phyloP scores from a whole-genome alignment of 2,329 filamentous ascomycete genomes.

The Ceratocystis diversiconidia region DNA sequence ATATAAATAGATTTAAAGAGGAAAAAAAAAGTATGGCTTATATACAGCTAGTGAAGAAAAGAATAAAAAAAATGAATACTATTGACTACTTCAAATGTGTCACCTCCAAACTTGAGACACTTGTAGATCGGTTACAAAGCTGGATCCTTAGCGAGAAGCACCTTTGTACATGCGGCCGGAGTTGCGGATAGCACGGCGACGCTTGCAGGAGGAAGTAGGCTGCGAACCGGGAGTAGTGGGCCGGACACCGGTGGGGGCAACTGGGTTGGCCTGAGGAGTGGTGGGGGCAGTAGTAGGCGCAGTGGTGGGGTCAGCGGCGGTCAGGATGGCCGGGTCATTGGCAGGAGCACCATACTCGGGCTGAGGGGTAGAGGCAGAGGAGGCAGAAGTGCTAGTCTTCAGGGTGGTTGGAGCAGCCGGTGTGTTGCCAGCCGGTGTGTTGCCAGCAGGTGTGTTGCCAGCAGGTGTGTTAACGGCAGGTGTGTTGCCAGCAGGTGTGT shows the following conservation, averaged over 20 bases:
- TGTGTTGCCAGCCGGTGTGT: neutral
- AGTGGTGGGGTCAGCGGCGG: neutral
- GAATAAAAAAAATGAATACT: neutral
- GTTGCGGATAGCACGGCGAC: constrained; percentile 15
- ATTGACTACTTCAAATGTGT: constrained; percentile 2
- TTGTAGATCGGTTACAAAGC: no score
- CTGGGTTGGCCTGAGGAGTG: neutral
- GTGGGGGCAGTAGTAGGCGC: neutral
- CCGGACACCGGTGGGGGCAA: no score
- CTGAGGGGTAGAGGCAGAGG: neutral
- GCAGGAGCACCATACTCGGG: neutral
- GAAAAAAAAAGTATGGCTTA: neutral
- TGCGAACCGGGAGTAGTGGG: neutral
- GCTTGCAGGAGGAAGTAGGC: constrained; percentile 8
- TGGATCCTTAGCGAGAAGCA: neutral
- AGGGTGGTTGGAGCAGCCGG: neutral
- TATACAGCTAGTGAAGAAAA: neutral
- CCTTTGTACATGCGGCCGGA: constrained; percentile 11
- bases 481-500: neutral
- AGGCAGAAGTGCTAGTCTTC: neutral
- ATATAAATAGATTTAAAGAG: neutral
- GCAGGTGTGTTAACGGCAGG: neutral
- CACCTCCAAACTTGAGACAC: neutral
- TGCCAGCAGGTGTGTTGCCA: neutral
- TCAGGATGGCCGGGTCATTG: neutral